Evolutionary conservation across 2,329 filamentous ascomycete species (phyloP).

Genomic region (Aquanectria penicillioides): DNA sequence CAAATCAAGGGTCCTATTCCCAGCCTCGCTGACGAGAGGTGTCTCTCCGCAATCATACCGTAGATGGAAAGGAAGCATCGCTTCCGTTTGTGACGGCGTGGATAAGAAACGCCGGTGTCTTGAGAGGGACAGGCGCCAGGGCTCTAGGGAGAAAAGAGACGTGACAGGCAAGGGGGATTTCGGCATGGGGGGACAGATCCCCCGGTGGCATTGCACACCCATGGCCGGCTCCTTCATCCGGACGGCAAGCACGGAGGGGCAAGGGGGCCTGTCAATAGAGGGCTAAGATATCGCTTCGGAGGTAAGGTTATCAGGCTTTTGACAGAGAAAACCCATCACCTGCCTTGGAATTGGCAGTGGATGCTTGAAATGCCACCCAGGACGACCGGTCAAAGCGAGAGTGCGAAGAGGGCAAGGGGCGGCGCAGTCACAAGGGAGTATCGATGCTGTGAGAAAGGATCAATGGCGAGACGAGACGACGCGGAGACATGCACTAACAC

Average conservation of each 20-base stretch:
- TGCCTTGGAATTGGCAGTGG: background rate
- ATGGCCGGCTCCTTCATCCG: constrained; percentile 34
- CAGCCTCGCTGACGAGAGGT: background rate
- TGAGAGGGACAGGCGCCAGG: constrained; percentile 23
- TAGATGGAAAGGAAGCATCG: background rate
- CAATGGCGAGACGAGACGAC: constrained; percentile 2
- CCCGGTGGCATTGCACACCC: constrained; percentile 25
- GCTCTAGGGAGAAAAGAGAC: constrained; percentile 21
- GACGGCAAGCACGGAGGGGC: constrained; percentile 30
- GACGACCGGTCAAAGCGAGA: background rate
- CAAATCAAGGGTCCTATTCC: constrained; percentile 7
- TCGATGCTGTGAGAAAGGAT: background rate
- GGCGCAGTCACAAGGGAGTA: background rate
- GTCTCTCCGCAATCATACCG: background rate
- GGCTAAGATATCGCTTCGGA: constrained; percentile 30
- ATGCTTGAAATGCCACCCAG: constrained; percentile 1
- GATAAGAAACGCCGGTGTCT: constrained; percentile 37
- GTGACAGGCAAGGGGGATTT: constrained; percentile 19
- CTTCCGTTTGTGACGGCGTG: constrained; percentile 3
- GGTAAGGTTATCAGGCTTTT: constrained; percentile 24
- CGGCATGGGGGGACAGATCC: constrained; percentile 25
- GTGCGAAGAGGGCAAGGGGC: constrained; percentile 6
- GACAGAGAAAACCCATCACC: background rate
- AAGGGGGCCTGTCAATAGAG: constrained; percentile 26
- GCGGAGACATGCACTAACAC: constrained; percentile 7